Percentiles rank a stretch among this genome's conserved stretches.
These are phyloP conservation scores for Primulina huaijiensis DNA, from an alignment of 257 asterid genomes.

Conservation along the genomic window DNA sequence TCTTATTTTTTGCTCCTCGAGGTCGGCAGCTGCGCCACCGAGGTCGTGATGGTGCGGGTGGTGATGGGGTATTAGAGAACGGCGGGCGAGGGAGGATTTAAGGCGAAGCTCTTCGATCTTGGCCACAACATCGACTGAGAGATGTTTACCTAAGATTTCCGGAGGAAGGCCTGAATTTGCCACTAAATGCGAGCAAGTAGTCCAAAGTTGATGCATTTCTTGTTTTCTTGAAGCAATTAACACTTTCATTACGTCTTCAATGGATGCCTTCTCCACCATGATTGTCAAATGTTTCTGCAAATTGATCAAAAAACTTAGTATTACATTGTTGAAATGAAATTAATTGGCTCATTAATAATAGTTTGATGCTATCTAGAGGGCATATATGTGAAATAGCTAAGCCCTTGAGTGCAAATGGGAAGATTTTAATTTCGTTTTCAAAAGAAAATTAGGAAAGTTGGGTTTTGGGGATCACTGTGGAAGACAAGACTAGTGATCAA, in stretches of 20 bases:
- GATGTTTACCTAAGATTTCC: constrained; percentile 76
- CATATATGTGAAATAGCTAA: neutral
- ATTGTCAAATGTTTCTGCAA: constrained; percentile 75
- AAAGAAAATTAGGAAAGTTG: constrained; percentile 54
- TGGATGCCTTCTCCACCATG: constrained; percentile 93
- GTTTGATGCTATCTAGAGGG: neutral
- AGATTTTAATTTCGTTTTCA: constrained; percentile 23
- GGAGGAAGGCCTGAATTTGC: constrained; percentile 94
- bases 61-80: constrained; percentile 53
- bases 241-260: constrained; percentile 93
- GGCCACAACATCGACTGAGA: constrained; percentile 82
- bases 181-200: constrained; percentile 81
- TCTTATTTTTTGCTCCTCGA: constrained; percentile 83
- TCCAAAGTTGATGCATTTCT: constrained; percentile 86
- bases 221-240: constrained; percentile 84
- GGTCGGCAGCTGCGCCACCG: constrained; percentile 52
- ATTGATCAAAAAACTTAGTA: neutral
- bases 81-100: constrained; percentile 63
- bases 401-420: constrained; percentile 33
- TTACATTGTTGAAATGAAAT: neutral
- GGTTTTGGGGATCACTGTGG: constrained; percentile 38
- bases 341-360: neutral
- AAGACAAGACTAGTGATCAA: constrained; percentile 55
- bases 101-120: constrained; percentile 89
- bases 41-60: constrained; percentile 54